phyloP scores from a whole-genome alignment of 495 filamentous ascomycete species.

The Chaetomium cochliodes region DNA sequence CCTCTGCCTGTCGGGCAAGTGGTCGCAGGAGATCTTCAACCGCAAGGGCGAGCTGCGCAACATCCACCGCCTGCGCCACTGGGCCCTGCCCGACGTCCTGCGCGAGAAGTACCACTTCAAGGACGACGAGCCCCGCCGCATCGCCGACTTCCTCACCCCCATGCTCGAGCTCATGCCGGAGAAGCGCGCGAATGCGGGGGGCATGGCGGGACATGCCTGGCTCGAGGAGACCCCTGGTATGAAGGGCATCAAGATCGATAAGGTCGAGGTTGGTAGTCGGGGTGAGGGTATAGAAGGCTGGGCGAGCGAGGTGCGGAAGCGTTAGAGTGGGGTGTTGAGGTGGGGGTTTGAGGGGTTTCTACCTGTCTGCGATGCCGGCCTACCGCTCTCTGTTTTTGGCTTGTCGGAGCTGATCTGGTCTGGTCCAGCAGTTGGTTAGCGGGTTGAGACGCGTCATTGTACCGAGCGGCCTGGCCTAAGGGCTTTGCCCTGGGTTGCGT shows the following conservation, averaged over 20 bases:
- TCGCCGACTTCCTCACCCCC: slow-evolving; percentile 82
- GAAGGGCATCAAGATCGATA: slow-evolving; percentile 69
- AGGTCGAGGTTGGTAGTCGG: slow-evolving; percentile 70
- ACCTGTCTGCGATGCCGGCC: too few species aligned
- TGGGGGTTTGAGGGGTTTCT: not conserved
- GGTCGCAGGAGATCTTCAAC: slow-evolving; percentile 99
- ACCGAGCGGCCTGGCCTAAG: not conserved
- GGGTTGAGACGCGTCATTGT: too few species aligned
- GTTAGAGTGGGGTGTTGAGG: slow-evolving; percentile 43
- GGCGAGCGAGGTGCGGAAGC: slow-evolving; percentile 86
- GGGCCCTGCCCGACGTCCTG: slow-evolving; percentile 91
- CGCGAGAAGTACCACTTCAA: slow-evolving; percentile 96
- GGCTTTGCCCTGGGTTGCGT: not conserved
- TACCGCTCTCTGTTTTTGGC: not conserved
- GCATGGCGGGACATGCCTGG: slow-evolving; percentile 83
- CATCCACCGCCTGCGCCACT: slow-evolving; percentile 94
- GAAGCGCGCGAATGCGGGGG: slow-evolving; percentile 89
- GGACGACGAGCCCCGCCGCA: slow-evolving; percentile 69
- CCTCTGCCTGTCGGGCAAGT: slow-evolving; percentile 86
- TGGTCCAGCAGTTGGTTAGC: too few species aligned
- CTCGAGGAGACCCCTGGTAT: slow-evolving; percentile 82
- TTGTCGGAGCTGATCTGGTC: too few species aligned
- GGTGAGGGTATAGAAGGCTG: slow-evolving; percentile 97
- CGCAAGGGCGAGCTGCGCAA: slow-evolving; percentile 96
- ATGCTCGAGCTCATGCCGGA: slow-evolving; percentile 91